These are phyloP conservation scores for Plasmodium chabaudi DNA, from an alignment of 169 alveolate genomes.

Conservation along the genomic window DNA sequence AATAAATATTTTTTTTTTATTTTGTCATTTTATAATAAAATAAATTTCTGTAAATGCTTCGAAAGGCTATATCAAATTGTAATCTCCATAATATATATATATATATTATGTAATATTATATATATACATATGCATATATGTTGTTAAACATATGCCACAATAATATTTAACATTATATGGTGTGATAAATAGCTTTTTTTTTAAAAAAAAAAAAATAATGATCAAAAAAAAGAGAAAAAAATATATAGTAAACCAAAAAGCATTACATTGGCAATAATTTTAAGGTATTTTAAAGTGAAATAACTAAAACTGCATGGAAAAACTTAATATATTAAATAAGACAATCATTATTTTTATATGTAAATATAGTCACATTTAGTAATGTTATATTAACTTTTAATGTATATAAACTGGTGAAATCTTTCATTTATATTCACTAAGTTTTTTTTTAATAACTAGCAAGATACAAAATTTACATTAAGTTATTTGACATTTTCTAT, in stretches of 20 bases:
- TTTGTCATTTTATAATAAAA: slow-evolving; percentile 24
- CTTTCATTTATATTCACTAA: too few relatives aligned
- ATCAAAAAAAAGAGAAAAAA: slow-evolving; percentile 34
- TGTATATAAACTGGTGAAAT: too few relatives aligned
- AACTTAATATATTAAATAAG: too few relatives aligned
- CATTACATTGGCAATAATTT: background rate
- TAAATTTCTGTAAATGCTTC: background rate
- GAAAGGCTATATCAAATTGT: too few relatives aligned
- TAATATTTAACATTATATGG: too few relatives aligned
- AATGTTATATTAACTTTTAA: too few relatives aligned
- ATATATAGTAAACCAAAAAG: slow-evolving; percentile 4
- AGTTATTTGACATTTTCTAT: background rate
- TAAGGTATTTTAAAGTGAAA: background rate
- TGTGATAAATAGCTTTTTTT: slow-evolving; percentile 15
- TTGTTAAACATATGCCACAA: slow-evolving; percentile 3
- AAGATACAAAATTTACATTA: background rate
- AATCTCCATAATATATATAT: slow-evolving; percentile 4
- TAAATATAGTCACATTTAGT: too few relatives aligned
- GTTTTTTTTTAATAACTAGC: too few relatives aligned
- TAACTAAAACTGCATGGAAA: background rate
- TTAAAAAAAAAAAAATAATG: slow-evolving; percentile 25
- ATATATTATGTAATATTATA: slow-evolving; percentile 10
- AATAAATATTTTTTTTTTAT: slow-evolving; percentile 35
- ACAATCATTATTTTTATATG: too few relatives aligned
- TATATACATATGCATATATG: background rate